Base-by-base conservation (phyloP, 192 early-diverging fungal genomes). In the Glomus cerebriforme region DNA sequence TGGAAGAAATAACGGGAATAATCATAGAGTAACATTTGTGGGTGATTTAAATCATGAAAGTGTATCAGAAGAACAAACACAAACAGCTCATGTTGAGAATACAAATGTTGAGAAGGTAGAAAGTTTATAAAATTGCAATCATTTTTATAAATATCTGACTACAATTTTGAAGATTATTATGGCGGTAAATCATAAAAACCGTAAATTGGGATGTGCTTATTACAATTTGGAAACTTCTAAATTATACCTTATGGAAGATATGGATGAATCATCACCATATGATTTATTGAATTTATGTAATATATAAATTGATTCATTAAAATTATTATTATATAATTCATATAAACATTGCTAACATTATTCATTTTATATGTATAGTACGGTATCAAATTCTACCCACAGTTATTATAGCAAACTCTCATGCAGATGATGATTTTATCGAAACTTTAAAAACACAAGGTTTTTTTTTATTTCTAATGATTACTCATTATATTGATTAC, bases 211-310 rank as follows among this genome's bases (percentile, higher is more conserved):
- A 34, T 82, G 83, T 19, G 73, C 85, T 7, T 86, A 84, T 58
- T 86, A 81, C 32, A 82, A 83, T 63, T 74, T 58, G 1, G 49
- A 71, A 4, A 43, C 49, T 15, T 60, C 70, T 6, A 84, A 80
- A 59, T 73, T 86, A n/a, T 82, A 79, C 64, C 74, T 86, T 15
- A 86, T 86, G 85, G 76, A 86, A 19, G 85, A 86, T 70, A 79
- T 79, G 65, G 24, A 47, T 1, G 83, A 84, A n/a, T 75, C 79
- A 29, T 58, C 73, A 9, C 69, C 78, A n/a, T 39, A 79, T 12
- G 79, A 77, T 29, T 54, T 83, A 24, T 22, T 84, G 0, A 69
- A 82, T 26, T 76, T 71, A 15, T 54, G 82, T 86, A 81, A 78
- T 68, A 59, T 1, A 60, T 7, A 9, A 31, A 31, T 65, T 7